A percentile compares a stretch with the other conserved stretches of the same genome.
phyloP scores from a whole-genome alignment of 176 grass and related monocot genomes.

The Lolium perenne region DNA sequence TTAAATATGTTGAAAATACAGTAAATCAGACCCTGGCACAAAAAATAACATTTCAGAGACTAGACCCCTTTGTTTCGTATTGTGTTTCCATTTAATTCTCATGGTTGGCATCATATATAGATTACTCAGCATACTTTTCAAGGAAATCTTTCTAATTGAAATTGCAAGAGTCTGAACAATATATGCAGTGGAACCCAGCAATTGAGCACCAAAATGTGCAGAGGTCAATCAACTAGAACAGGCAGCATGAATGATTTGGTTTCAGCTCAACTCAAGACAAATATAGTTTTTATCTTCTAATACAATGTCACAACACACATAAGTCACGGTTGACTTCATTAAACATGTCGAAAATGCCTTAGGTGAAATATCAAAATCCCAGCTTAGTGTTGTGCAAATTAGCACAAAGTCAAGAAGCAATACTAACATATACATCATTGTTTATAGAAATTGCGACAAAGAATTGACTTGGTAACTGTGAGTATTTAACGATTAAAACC shows the following conservation, averaged over 20 bases:
- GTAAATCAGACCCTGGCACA: not conserved
- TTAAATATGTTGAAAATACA: constrained; percentile 22
- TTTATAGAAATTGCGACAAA: not conserved
- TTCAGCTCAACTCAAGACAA: constrained; percentile 19
- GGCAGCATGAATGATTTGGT: constrained; percentile 1
- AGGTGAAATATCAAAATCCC: constrained; percentile 21
- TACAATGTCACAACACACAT: not conserved
- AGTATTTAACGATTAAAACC: constrained; percentile 22
- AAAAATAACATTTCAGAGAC: not conserved
- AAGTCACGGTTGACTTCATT: constrained; percentile 16
- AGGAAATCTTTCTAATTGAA: not conserved
- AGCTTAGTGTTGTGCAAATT: not conserved
- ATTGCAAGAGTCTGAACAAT: constrained; percentile 7
- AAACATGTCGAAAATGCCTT: constrained; percentile 23
- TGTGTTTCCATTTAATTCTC: not conserved
- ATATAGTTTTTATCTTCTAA: constrained; percentile 9
- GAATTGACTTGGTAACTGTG: not conserved
- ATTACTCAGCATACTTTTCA: not conserved
- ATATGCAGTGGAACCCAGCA: not conserved
- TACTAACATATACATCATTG: not conserved
- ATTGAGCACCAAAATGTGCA: not conserved
- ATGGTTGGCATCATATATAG: not conserved
- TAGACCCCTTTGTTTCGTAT: constrained; percentile 11
- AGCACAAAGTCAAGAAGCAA: not conserved
- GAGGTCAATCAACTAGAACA: not conserved